Percentiles rank a stretch among this genome's conserved stretches.
These are phyloP conservation scores for Lentinula raphanica DNA, from an alignment of 768 basidiomycete genomes.

Conservation along the genomic window DNA sequence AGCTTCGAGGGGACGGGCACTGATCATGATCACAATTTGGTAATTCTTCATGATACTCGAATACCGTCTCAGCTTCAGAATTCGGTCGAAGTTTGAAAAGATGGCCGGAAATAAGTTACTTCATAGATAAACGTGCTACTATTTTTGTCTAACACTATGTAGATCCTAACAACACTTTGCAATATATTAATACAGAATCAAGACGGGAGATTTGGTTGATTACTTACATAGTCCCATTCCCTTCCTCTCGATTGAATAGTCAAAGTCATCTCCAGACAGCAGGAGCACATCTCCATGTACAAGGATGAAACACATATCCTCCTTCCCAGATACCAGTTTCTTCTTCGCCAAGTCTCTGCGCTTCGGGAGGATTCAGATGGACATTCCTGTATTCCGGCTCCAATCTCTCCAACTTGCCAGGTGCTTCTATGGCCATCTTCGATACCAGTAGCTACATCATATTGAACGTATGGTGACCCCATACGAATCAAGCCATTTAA, in stretches of 20 bases:
- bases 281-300: conserved; percentile 35
- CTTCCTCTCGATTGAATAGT: conserved; percentile 21
- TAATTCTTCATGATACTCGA: too few species aligned
- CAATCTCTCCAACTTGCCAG: not conserved
- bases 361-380: not conserved
- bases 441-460: not conserved
- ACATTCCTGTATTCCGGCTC: not conserved
- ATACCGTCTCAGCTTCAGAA: too few species aligned
- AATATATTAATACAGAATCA: not conserved
- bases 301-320: conserved; percentile 22
- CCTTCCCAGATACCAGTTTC: not conserved
- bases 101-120: too few species aligned
- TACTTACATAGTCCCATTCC: conserved; percentile 3
- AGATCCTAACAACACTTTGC: conserved; percentile 1
- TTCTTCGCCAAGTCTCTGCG: not conserved
- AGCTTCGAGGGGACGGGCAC: too few species aligned
- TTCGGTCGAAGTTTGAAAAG: too few species aligned
- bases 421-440: not conserved
- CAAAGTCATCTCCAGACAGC: conserved; percentile 33
- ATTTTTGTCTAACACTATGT: not conserved
- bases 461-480: not conserved
- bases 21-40: too few species aligned
- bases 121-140: too few species aligned
- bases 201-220: not conserved
- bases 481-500: not conserved